Evolutionary conservation across 2,329 filamentous ascomycete species (phyloP).

Genomic region (Exophiala alcalophila): DNA sequence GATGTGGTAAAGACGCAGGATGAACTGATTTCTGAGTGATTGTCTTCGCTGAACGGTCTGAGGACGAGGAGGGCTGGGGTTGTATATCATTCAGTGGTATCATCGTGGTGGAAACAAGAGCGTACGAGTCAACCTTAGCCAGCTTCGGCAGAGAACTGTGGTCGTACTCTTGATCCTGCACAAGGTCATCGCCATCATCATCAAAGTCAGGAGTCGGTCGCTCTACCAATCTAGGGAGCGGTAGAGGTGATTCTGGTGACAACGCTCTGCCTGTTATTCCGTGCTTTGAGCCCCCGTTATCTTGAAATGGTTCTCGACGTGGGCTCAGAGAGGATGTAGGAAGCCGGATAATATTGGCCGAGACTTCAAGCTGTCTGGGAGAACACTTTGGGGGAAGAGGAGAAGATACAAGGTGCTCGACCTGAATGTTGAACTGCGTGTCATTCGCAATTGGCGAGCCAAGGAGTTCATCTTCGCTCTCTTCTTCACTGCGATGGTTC

Average conservation of each 20-base stretch:
- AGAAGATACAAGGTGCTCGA: conserved; percentile 23
- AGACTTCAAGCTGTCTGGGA: background rate
- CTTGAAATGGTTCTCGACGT: background rate
- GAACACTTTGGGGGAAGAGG: conserved; percentile 7
- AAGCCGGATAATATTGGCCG: background rate
- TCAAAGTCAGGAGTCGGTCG: conserved; percentile 3
- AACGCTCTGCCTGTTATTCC: background rate
- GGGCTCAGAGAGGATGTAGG: background rate
- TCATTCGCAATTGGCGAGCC: conserved; percentile 28
- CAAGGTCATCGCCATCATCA: background rate
- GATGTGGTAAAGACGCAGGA: conserved; percentile 30
- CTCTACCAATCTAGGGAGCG: conserved; percentile 16
- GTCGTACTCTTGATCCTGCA: conserved; percentile 10
- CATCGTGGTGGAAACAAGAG: conserved; percentile 16
- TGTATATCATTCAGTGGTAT: conserved; percentile 25
- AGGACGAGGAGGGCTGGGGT: conserved; percentile 15
- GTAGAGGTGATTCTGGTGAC: conserved; percentile 10
- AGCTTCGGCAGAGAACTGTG: conserved; percentile 14
- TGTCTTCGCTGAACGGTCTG: conserved; percentile 12
- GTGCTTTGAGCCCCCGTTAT: background rate
- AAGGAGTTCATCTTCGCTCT: conserved; percentile 17
- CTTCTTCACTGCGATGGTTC: background rate
- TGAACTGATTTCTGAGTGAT: conserved; percentile 23
- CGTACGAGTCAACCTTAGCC: conserved; percentile 8
- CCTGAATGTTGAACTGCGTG: conserved; percentile 26